Evolutionary conservation across 768 basidiomycete genomes (phyloP).

Genomic region (Piloderma croceum): DNA sequence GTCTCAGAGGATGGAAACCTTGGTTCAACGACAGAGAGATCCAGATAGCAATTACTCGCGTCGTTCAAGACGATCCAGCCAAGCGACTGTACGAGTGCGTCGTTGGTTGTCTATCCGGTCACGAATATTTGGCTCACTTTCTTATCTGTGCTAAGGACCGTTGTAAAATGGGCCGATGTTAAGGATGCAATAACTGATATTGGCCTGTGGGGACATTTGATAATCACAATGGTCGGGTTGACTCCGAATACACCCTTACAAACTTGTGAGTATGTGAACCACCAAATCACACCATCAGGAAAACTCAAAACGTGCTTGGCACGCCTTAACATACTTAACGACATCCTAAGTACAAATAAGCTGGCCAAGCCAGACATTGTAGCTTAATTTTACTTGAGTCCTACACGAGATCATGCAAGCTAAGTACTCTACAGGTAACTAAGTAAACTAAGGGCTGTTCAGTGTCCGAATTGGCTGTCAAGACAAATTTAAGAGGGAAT

Average conservation of each 20-base stretch:
- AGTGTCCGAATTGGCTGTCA: no score
- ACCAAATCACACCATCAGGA: no score
- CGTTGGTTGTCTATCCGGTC: neutral
- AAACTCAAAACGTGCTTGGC: no score
- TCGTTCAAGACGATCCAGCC: conserved; percentile 34
- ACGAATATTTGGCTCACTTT: neutral
- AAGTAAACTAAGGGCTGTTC: no score
- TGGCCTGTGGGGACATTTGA: conserved; percentile 32
- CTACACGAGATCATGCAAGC: no score
- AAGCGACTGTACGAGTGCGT: conserved; percentile 35
- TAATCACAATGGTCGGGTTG: conserved; percentile 30
- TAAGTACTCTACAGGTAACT: no score
- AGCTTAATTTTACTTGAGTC: no score
- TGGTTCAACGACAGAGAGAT: conserved; percentile 33
- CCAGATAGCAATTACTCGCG: conserved; percentile 31
- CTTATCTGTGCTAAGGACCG: conserved; percentile 18
- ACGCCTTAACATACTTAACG: no score
- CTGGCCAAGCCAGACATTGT: no score
- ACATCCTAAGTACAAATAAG: no score
- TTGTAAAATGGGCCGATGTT: conserved; percentile 30
- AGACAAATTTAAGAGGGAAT: no score
- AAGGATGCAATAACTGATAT: conserved; percentile 32
- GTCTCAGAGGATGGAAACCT: conserved; percentile 27
- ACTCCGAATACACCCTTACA: conserved; percentile 33
- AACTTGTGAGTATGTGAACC: conserved; percentile 25